phyloP scores from a whole-genome alignment of 2,329 filamentous ascomycete species.

The Phaeophleospora eucalypticola region DNA sequence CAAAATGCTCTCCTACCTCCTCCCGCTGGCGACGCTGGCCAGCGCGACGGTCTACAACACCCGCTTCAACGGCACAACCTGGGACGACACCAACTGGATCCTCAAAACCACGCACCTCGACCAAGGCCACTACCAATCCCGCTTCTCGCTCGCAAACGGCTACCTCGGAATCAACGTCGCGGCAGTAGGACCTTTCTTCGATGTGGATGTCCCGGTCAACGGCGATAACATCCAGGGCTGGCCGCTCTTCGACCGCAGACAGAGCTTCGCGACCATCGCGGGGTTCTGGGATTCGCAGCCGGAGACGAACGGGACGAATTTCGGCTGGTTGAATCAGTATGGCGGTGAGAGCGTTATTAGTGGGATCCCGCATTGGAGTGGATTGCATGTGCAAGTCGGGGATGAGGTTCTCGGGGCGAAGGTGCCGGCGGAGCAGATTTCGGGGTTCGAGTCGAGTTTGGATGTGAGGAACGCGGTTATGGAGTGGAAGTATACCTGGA shows the following conservation, averaged over 20 bases:
- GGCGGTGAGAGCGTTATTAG: slow-evolving; percentile 67
- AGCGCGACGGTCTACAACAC: slow-evolving; percentile 41
- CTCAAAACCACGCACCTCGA: slow-evolving; percentile 52
- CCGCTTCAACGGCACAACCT: slow-evolving; percentile 51
- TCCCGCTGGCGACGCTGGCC: neutral
- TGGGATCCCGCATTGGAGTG: slow-evolving; percentile 66
- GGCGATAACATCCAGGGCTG: slow-evolving; percentile 57
- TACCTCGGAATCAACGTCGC: slow-evolving; percentile 63
- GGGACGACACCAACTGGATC: slow-evolving; percentile 57
- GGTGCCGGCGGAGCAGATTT: slow-evolving; percentile 56
- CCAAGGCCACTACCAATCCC: slow-evolving; percentile 58
- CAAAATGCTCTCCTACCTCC: neutral
- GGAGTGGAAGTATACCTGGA: slow-evolving; percentile 65
- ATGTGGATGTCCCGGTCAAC: slow-evolving; percentile 53
- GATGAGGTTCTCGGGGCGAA: slow-evolving; percentile 57
- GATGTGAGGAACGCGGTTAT: slow-evolving; percentile 61
- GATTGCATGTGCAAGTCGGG: slow-evolving; percentile 55
- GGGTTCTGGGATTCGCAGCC: slow-evolving; percentile 63
- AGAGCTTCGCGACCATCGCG: slow-evolving; percentile 63
- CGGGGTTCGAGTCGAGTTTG: slow-evolving; percentile 57
- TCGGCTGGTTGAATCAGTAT: slow-evolving; percentile 64
- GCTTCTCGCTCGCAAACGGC: slow-evolving; percentile 59
- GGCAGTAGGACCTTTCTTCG: slow-evolving; percentile 61
- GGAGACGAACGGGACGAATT: slow-evolving; percentile 59
- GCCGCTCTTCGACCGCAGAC: slow-evolving; percentile 61